phyloP scores from a whole-genome alignment of 2,329 filamentous ascomycete species.

The Exophiala sp. region DNA sequence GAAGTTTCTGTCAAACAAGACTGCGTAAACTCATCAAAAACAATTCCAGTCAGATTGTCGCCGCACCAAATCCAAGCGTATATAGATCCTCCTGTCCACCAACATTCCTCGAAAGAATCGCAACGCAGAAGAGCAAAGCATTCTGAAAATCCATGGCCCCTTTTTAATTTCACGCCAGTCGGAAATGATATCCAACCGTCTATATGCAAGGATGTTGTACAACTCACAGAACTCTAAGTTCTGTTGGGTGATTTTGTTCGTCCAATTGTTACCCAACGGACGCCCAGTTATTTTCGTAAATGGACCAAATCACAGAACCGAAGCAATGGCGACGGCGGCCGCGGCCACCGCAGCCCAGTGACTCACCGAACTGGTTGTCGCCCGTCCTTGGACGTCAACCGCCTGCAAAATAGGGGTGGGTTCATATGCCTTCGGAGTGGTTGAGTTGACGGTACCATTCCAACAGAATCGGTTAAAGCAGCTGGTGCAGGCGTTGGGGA shows the following conservation, averaged over 20 bases:
- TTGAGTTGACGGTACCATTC: conserved; percentile 65
- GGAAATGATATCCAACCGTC: neutral
- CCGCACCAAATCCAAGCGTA: no score
- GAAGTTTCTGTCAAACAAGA: no score
- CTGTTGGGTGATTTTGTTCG: neutral
- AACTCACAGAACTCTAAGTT: neutral
- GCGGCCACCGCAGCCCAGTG: conserved; percentile 12
- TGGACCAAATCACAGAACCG: conserved; percentile 9
- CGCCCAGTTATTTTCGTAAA: no score
- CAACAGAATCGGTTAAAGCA: conserved; percentile 89
- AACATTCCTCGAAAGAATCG: no score
- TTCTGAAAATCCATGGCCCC: no score
- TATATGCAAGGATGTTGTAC: neutral
- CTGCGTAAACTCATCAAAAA: no score
- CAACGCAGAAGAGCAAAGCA: no score
- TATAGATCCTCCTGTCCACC: no score
- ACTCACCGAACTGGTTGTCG: conserved; percentile 6
- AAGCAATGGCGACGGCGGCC: conserved; percentile 9
- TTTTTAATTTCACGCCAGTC: no score
- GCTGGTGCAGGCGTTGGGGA: conserved; percentile 64
- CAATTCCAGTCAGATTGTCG: no score
- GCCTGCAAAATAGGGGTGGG: conserved; percentile 31
- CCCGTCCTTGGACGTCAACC: conserved; percentile 8
- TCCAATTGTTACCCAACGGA: neutral
- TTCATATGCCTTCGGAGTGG: conserved; percentile 54